phyloP scores from a whole-genome alignment of 352 stramenopile species.

The Saprolegnia parasitica region DNA sequence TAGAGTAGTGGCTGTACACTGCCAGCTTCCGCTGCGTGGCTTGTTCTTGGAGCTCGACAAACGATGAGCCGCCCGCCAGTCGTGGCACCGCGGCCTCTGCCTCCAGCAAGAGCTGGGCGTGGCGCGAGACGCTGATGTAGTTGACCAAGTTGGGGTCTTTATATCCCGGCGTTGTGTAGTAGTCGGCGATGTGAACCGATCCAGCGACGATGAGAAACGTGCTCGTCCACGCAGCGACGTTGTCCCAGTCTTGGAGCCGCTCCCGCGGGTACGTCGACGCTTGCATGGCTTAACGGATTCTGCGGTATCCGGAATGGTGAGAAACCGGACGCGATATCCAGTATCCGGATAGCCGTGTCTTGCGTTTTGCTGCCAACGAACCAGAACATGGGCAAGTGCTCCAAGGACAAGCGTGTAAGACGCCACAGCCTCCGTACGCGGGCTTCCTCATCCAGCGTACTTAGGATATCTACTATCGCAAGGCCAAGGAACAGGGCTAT shows the following conservation, averaged over 20 bases:
- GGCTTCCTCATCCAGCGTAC: not conserved
- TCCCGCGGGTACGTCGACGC: not conserved
- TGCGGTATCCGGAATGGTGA: not conserved
- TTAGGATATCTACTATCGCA: conserved; percentile 91
- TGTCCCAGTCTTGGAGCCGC: not conserved
- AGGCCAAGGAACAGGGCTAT: conserved; percentile 93
- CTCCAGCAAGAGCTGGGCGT: not conserved
- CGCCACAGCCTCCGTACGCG: not conserved
- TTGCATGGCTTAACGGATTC: not conserved
- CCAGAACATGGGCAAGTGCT: conserved; percentile 70
- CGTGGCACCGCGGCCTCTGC: not conserved
- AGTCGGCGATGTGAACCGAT: not conserved
- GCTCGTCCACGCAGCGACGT: not conserved
- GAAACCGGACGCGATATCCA: too few species aligned
- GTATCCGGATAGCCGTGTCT: not conserved
- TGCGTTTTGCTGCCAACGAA: too few species aligned
- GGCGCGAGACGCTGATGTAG: not conserved
- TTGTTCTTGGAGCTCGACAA: too few species aligned
- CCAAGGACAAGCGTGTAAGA: conserved; percentile 89
- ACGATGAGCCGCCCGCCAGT: not conserved
- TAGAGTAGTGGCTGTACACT: too few species aligned
- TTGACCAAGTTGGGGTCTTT: conserved; percentile 8
- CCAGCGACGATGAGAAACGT: not conserved
- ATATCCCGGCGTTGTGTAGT: conserved; percentile 1
- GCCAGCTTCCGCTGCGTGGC: too few species aligned